These are phyloP conservation scores for Leucosporidium creatinivorum DNA, from an alignment of 768 basidiomycete genomes.

Conservation along the genomic window DNA sequence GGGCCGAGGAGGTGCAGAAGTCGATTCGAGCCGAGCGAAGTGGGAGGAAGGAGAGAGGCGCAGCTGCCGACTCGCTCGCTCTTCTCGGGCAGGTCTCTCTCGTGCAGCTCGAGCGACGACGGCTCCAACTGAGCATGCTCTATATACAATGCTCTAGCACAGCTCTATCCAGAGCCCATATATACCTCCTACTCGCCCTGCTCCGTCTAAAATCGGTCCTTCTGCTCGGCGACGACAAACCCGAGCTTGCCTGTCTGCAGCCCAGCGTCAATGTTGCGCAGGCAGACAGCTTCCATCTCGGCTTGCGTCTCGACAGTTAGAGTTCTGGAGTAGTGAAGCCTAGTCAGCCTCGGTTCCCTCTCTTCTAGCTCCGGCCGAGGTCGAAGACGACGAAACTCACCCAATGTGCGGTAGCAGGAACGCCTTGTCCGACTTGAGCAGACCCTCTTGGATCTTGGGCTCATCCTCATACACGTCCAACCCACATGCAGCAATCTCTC, in stretches of 20 bases:
- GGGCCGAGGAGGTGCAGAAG: no score
- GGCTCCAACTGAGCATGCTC: no score
- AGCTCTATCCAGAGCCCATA: no score
- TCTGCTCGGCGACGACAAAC: conserved; percentile 26
- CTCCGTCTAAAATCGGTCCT: conserved; percentile 3
- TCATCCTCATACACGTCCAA: conserved; percentile 57
- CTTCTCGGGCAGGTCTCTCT: no score
- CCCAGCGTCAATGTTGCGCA: conserved; percentile 55
- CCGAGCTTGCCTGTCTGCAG: conserved; percentile 18
- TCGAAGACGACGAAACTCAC: conserved; percentile 2
- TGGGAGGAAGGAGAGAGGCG: no score
- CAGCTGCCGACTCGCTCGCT: no score
- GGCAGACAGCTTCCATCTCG: conserved; percentile 76
- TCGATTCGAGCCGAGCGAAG: no score
- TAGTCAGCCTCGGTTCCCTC: no score
- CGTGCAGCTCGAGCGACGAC: no score
- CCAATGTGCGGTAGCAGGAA: conserved; percentile 89
- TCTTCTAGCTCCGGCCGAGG: no score
- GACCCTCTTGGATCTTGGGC: conserved; percentile 66
- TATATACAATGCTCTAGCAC: no score
- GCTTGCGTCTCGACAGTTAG: conserved; percentile 72
- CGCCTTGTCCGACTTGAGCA: conserved; percentile 73
- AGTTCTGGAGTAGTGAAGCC: conserved; percentile 43
- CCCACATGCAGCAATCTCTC: conserved; percentile 40
- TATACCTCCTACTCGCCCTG: no score